Base-by-base conservation (phyloP, 2,329 filamentous ascomycete species). In the Arachnomyces sp. region DNA sequence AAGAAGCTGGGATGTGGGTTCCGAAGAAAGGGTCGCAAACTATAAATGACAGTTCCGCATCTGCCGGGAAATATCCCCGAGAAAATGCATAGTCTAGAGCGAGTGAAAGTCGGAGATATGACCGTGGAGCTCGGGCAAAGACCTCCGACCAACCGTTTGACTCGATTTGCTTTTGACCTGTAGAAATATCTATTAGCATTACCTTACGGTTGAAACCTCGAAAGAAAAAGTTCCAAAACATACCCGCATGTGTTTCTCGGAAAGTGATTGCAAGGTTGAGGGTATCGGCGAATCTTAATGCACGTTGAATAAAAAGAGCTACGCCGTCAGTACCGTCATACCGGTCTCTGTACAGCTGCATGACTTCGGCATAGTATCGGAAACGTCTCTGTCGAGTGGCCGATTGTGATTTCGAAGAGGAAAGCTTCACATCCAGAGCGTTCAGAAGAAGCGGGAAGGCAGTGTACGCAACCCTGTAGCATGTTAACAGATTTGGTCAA, bases 241-340 rank as follows among this genome's bases (percentile, higher is more conserved):
- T 12, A 32, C 31, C 31, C 12, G 5, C 31, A 14, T 32, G n/a
- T 14, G 4, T 32, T 5, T 16, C 15, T 16, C 5, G n/a, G 31
- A 14, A 32, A 14, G 31, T 16, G 12, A 25, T 25, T 25, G 31
- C 31, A 16, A 32, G 5, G 12, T 16, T 13, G 5, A 13, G 31
- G 4, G n/a, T 32, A 14, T 32, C 31, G n/a, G 31, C 31, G 32
- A 44, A 38, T 13, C 32, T 34, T 14, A 47, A 39, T 11, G 40
- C 41, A 25, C 44, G 35, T 15, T 44, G 39, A 16, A 43, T 43
- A 18, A 35, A 36, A 9, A 44, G 25, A n/a, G 39, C 40, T 17
- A 70, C 61, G 50, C 64, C 67, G 46, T 71, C 67, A 1, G 67
- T 63, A 15, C 65, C 65, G 39, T 71, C 67, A 41, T 69, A 69